Percentiles rank a stretch among this genome's conserved stretches.
These are phyloP conservation scores for Casuarina cunninghamiana DNA, from an alignment of 306 rosid genomes.

Conservation along the genomic window DNA sequence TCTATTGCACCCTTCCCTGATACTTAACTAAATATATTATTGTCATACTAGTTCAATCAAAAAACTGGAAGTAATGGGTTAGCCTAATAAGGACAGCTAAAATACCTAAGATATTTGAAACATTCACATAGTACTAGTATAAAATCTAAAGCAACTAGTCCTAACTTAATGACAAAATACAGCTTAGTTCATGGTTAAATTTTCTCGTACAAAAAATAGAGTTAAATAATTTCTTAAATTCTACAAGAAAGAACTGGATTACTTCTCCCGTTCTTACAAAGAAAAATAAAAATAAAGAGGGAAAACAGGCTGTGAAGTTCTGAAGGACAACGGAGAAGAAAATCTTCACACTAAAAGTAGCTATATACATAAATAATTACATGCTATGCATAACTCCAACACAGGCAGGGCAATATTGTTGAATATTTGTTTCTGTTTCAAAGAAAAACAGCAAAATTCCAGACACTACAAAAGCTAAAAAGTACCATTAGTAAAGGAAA, in stretches of 20 bases:
- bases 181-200: background rate
- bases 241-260: background rate
- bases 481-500: background rate
- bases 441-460: background rate
- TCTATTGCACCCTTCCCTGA: background rate
- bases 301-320: background rate
- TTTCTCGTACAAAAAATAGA: no score
- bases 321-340: background rate
- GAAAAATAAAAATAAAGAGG: background rate
- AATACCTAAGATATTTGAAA: background rate
- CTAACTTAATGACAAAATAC: background rate
- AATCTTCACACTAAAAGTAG: background rate
- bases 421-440: background rate
- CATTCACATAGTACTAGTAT: background rate
- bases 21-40: background rate
- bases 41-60: background rate
- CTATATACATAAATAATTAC: background rate
- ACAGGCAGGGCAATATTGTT: background rate
- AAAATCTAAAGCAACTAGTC: background rate
- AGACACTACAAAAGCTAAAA: background rate
- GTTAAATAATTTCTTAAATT: background rate
- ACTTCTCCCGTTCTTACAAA: background rate
- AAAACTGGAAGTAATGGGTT: background rate
- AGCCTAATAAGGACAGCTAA: background rate
- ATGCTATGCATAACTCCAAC: background rate